Evolutionary conservation across 768 basidiomycete species (phyloP), one percentile per base, ranked within the genome.

Genomic region (Suillus sp.): DNA sequence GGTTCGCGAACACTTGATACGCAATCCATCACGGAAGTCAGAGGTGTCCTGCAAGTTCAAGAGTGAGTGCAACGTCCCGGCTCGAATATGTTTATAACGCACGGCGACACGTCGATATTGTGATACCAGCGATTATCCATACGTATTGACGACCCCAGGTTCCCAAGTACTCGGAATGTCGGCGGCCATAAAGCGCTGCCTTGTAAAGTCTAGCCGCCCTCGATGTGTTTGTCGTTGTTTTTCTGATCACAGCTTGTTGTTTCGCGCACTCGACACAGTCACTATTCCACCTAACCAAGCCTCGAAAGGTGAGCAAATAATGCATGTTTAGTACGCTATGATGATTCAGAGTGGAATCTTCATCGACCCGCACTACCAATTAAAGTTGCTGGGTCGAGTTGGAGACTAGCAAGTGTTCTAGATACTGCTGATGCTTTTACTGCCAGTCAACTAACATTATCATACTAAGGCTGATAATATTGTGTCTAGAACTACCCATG

Each of bases 291-390:
- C 27, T 22, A 53, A 27, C 35, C n/a, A 34, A 9, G 8, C 9
- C 22, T 16, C 14, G 45, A 35, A 34, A 67, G 62, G 74, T 78
- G 45, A 74, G 72, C 62, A 60, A 65, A 27, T 11, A 47, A 58
- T 67, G 58, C 62, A 9, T 9, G 38, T 53, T 57, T 47, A 1
- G 45, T 64, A 40, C 40, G 25, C 68, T 37, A 74, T 75, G 92
- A 94, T 93, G 91, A 94, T 85, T 90, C 88, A 91, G 92, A 94
- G 92, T 94, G 92, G 92, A 92, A 87, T 79, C 92, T 89, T 78
- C 75, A 90, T 84, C 79, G 82, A 93, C 85, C 90, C 82, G 77
- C 75, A 67, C 74, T 70, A 18, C 10, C 1, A 3, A 34, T 60
- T 50, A 60, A 65, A 64, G 65, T 67, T 66, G 80, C 74, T 77